These are phyloP conservation scores for Sistotremastrum niveocremeum DNA, from an alignment of 768 basidiomycete genomes.

Conservation along the genomic window DNA sequence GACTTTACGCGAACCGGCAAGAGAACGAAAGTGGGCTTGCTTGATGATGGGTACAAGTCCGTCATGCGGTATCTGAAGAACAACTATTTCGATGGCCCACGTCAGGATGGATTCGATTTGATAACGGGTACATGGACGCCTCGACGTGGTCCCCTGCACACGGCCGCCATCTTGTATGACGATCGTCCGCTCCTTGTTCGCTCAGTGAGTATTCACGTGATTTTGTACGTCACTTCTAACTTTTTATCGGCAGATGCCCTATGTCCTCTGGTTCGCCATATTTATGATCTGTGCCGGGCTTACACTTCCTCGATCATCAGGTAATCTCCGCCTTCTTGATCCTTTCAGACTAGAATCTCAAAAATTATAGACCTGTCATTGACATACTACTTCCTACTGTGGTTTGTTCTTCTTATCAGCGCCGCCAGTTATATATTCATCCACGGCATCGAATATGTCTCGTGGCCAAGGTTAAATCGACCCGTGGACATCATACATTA, in stretches of 20 bases:
- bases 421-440: constrained; percentile 60
- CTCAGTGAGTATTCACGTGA: constrained; percentile 40
- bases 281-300: constrained; percentile 84
- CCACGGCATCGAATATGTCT: constrained; percentile 91
- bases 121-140: constrained; percentile 87
- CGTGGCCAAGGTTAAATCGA: constrained; percentile 83
- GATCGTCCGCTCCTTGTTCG: constrained; percentile 70
- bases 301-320: constrained; percentile 75
- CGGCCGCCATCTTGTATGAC: constrained; percentile 56
- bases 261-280: constrained; percentile 61
- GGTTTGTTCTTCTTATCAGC: constrained; percentile 50
- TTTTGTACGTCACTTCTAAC: neutral
- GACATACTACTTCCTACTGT: constrained; percentile 71
- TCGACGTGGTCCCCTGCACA: constrained; percentile 40
- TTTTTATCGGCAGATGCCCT: constrained; percentile 52
- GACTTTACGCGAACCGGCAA: constrained; percentile 93
- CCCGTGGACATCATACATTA: constrained; percentile 71
- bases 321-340: constrained; percentile 30
- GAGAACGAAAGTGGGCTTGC: constrained; percentile 61
- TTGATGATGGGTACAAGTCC: constrained; percentile 84
- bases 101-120: constrained; percentile 93
- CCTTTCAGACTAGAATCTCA: constrained; percentile 1
- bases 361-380: constrained; percentile 62
- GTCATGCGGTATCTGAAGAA: constrained; percentile 82
- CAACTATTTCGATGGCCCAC: constrained; percentile 89